A percentile compares a stretch with the other conserved stretches of the same genome.
phyloP scores from a whole-genome alignment of 306 rosid species.

The Prunus mume region DNA sequence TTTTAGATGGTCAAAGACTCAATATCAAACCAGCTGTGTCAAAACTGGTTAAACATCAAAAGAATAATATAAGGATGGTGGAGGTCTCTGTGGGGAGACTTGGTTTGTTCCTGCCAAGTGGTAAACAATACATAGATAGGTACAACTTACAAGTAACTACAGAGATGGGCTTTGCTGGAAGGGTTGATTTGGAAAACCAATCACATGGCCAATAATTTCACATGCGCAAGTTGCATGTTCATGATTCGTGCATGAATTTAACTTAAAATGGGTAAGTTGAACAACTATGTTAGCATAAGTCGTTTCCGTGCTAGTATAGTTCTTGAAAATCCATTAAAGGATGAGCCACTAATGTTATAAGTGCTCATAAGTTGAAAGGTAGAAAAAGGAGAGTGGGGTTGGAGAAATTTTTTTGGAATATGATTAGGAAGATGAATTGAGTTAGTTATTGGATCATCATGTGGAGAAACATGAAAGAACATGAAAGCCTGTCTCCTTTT shows the following conservation, averaged over 20 bases:
- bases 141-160: too few relatives aligned
- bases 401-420: conserved; percentile 3
- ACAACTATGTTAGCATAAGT: too few relatives aligned
- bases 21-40: not conserved
- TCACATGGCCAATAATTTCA: conserved; percentile 32
- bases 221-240: conserved; percentile 45
- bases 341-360: too few relatives aligned
- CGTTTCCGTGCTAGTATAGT: too few relatives aligned
- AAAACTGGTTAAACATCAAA: not conserved
- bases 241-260: not conserved
- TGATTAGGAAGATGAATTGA: not conserved
- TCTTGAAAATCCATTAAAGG: too few relatives aligned
- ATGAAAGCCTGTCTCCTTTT: conserved; percentile 22
- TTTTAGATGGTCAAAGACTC: not conserved
- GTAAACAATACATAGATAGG: not conserved
- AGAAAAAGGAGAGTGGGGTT: not conserved
- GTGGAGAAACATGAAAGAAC: conserved; percentile 26
- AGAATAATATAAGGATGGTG: not conserved
- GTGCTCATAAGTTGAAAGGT: not conserved
- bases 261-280: not conserved
- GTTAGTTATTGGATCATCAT: conserved; percentile 24
- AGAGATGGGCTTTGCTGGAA: not conserved
- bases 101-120: not conserved
- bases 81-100: not conserved
- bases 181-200: conserved; percentile 20